phyloP scores from a whole-genome alignment of 768 basidiomycete species.

The Termitomyces sp. region DNA sequence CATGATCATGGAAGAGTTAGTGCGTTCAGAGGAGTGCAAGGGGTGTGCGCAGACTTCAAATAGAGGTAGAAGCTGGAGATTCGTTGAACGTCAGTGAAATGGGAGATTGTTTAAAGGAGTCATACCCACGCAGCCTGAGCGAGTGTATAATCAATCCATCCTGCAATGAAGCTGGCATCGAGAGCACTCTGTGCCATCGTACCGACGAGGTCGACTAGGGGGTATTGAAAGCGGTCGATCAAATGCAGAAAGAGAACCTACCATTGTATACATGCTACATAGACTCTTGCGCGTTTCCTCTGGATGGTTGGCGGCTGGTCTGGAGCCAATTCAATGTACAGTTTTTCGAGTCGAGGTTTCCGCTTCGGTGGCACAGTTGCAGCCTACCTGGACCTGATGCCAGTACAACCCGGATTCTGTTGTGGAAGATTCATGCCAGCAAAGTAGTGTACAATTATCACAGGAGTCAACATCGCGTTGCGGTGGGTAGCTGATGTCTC shows the following conservation, averaged over 20 bases:
- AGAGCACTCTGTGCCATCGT: slow-evolving; percentile 73
- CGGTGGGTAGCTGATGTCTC: not conserved
- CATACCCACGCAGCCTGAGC: slow-evolving; percentile 75
- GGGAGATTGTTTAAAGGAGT: not conserved
- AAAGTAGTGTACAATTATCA: not conserved
- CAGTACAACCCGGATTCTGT: not conserved
- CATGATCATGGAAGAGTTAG: slow-evolving; percentile 49
- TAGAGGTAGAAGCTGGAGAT: slow-evolving; percentile 54
- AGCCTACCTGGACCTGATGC: not conserved
- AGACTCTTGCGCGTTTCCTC: slow-evolving; percentile 74
- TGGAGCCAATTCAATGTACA: slow-evolving; percentile 60
- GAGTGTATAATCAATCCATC: slow-evolving; percentile 68
- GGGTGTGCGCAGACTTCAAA: slow-evolving; percentile 74
- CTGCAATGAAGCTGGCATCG: slow-evolving; percentile 64
- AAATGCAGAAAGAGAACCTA: slow-evolving; percentile 23
- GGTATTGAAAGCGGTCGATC: not conserved
- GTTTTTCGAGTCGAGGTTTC: slow-evolving; percentile 48
- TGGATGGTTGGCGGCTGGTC: slow-evolving; percentile 79
- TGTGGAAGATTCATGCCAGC: not conserved
- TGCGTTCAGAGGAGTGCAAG: slow-evolving; percentile 44
- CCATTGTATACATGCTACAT: slow-evolving; percentile 79
- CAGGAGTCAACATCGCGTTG: slow-evolving; percentile 7
- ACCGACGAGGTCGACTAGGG: slow-evolving; percentile 64
- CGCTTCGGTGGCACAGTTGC: slow-evolving; percentile 15
- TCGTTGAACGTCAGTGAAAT: not conserved